Evolutionary conservation across 192 early-diverging fungal genomes (phyloP).

Genomic region (Backusella australiensis): DNA sequence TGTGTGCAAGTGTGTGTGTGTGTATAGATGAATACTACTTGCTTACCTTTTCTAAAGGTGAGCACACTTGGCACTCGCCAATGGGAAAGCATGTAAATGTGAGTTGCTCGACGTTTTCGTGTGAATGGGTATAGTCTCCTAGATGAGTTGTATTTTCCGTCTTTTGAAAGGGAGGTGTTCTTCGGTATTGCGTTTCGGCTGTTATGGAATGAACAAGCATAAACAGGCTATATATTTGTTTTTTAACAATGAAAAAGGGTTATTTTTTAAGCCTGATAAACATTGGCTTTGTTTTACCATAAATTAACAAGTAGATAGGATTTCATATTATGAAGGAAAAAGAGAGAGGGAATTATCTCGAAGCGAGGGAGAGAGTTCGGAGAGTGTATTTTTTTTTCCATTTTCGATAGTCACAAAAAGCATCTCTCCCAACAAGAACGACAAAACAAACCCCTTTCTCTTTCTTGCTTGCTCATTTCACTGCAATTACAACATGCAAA

Average conservation of each 20-base stretch:
- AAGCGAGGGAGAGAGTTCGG: not conserved
- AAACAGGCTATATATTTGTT: not conserved
- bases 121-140: conserved; percentile 31
- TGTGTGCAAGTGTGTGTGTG: too few relatives aligned
- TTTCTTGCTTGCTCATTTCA: not conserved
- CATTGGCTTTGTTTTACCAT: not conserved
- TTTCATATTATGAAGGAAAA: not conserved
- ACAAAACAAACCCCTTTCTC: not conserved
- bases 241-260: not conserved
- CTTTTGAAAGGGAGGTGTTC: conserved; percentile 17
- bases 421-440: not conserved
- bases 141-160: conserved; percentile 6
- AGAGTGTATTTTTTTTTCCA: not conserved
- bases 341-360: not conserved
- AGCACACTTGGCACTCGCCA: conserved; percentile 37
- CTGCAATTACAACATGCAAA: conserved; percentile 27
- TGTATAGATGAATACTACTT: not conserved
- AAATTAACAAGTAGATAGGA: not conserved
- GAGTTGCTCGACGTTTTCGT: conserved; percentile 19
- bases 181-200: conserved; percentile 9
- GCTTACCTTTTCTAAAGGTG: conserved; percentile 30
- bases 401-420: not conserved
- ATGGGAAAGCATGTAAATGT: conserved; percentile 30
- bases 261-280: not conserved
- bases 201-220: not conserved